phyloP scores from a whole-genome alignment of 495 filamentous ascomycete genomes.

The Xylaria palmicola region DNA sequence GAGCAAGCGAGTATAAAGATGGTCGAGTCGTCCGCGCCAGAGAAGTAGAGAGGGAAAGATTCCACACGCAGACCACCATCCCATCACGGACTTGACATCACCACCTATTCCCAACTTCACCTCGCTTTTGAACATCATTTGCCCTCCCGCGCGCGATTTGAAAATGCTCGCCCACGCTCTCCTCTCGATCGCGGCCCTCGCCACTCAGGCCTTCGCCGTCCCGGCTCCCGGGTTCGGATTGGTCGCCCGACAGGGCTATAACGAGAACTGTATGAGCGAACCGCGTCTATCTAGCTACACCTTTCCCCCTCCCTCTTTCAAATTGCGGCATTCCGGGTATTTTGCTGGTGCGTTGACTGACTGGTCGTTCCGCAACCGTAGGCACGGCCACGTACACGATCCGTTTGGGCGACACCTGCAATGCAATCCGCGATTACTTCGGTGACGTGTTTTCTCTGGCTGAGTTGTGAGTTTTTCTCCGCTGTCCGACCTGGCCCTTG shows the following conservation, averaged over 20 bases:
- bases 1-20: too few relatives aligned
- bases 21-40: too few relatives aligned
- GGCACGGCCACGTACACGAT: slow-evolving; percentile 25
- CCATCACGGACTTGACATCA: too few relatives aligned
- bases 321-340: too few relatives aligned
- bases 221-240: slow-evolving; percentile 8
- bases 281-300: not conserved
- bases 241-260: slow-evolving; percentile 26
- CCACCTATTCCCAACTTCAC: too few relatives aligned
- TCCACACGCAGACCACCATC: too few relatives aligned
- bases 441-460: slow-evolving; percentile 13
- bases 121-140: too few relatives aligned
- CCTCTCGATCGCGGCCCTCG: slow-evolving; percentile 17
- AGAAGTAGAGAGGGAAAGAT: too few relatives aligned
- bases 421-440: slow-evolving; percentile 20
- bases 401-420: slow-evolving; percentile 20
- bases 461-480: slow-evolving; percentile 22
- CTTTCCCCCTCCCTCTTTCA: too few relatives aligned
- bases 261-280: slow-evolving; percentile 14
- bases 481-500: not conserved
- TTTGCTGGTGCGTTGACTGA: too few relatives aligned
- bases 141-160: too few relatives aligned
- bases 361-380: too few relatives aligned
- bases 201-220: slow-evolving; percentile 19
- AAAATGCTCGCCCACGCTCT: slow-evolving; percentile 20